A percentile compares a stretch with the other conserved stretches of the same genome.
Evolutionary conservation across 257 asterid genomes (phyloP).

Genomic region (Lycium barbarum): DNA sequence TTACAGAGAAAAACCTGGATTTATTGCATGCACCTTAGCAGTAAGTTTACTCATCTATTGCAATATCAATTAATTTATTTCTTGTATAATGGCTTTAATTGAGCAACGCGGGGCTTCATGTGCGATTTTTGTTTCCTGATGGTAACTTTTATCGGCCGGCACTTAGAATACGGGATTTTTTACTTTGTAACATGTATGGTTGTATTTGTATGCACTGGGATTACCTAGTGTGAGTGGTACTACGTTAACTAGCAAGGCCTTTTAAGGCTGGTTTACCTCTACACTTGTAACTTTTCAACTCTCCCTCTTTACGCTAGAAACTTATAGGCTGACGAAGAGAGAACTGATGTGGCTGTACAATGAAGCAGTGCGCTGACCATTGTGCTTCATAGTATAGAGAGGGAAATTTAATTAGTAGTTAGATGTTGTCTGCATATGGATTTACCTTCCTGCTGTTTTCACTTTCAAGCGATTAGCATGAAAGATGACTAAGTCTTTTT

Average conservation of each 20-base stretch:
- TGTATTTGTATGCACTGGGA: neutral
- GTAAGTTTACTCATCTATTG: conserved; percentile 58
- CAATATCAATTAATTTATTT: neutral
- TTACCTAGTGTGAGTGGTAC: neutral
- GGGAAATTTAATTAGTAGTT: neutral
- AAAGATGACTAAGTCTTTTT: neutral
- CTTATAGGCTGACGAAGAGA: neutral
- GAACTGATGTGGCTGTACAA: neutral
- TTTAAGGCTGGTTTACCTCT: neutral
- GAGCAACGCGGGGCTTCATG: neutral
- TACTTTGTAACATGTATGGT: neutral
- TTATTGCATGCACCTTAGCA: conserved; percentile 79
- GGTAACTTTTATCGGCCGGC: neutral
- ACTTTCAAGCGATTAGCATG: neutral
- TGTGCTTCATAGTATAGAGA: conserved; percentile 3
- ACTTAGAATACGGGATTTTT: neutral
- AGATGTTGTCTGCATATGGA: neutral
- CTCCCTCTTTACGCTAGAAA: neutral
- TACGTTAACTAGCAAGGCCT: neutral
- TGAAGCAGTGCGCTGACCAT: neutral
- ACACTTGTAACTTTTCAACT: neutral
- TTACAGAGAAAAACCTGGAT: conserved; percentile 92
- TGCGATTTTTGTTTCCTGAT: neutral
- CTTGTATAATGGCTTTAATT: neutral
- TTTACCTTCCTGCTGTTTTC: neutral